A percentile compares a stretch with the other conserved stretches of the same genome.
phyloP scores from a whole-genome alignment of 2,329 filamentous ascomycete genomes.

The Cercospora canescens region DNA sequence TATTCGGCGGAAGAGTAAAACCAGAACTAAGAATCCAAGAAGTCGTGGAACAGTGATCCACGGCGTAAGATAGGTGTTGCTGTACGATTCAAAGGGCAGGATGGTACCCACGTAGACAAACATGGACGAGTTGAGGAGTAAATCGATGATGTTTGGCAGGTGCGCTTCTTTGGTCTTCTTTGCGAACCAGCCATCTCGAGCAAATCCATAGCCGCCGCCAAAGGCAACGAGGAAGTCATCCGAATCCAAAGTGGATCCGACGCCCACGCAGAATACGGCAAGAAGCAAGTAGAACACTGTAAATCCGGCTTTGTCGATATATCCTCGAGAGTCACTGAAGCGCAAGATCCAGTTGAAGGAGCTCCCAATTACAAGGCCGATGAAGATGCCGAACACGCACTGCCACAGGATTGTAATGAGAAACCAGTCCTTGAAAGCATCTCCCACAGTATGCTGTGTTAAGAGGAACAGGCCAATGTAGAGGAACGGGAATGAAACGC shows the following conservation, averaged over 20 bases:
- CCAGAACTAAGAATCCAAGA: conserved; percentile 48
- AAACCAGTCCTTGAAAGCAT: conserved; percentile 53
- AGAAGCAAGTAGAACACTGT: conserved; percentile 58
- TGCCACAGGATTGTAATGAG: conserved; percentile 58
- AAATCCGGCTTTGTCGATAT: conserved; percentile 52
- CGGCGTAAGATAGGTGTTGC: conserved; percentile 41
- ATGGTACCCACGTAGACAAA: conserved; percentile 59
- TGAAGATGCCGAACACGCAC: conserved; percentile 49
- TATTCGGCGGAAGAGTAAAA: conserved; percentile 54
- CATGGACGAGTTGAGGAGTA: conserved; percentile 57
- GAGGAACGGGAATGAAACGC: conserved; percentile 57
- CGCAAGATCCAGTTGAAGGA: conserved; percentile 50
- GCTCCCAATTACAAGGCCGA: conserved; percentile 51
- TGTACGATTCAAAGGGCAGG: conserved; percentile 53
- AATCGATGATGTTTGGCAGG: conserved; percentile 53
- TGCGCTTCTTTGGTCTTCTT: conserved; percentile 48
- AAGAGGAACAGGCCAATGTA: conserved; percentile 54
- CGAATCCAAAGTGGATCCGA: conserved; percentile 53
- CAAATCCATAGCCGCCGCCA: conserved; percentile 56
- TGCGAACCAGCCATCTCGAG: conserved; percentile 55
- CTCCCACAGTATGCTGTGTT: conserved; percentile 39
- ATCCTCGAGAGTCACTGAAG: conserved; percentile 47
- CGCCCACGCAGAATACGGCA: conserved; percentile 53
- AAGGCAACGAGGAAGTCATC: conserved; percentile 61
- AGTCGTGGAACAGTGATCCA: conserved; percentile 43